Evolutionary conservation across 2,329 filamentous ascomycete genomes (phyloP).

Genomic region (Triangularia setosa): DNA sequence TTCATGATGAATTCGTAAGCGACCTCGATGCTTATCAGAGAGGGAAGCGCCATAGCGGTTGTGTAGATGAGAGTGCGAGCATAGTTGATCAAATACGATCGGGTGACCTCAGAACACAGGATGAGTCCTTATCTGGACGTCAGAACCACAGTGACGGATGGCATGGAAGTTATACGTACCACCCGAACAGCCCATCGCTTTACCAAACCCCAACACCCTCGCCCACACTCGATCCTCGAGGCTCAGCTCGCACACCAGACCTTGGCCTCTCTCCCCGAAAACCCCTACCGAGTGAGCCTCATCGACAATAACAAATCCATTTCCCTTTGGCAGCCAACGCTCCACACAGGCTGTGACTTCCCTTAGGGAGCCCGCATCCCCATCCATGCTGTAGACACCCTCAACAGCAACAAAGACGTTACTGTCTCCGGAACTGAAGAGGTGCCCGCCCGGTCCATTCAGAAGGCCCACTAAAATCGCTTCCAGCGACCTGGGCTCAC

Average conservation of each 20-base stretch:
- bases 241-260: slow-evolving; percentile 54
- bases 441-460: slow-evolving; percentile 31
- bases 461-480: slow-evolving; percentile 31
- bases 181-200: slow-evolving; percentile 64
- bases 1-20: slow-evolving; percentile 31
- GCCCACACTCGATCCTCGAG: slow-evolving; percentile 55
- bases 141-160: no score
- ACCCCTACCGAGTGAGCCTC: slow-evolving; percentile 66
- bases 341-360: slow-evolving; percentile 58
- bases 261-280: slow-evolving; percentile 52
- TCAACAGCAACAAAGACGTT: slow-evolving; percentile 69
- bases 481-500: slow-evolving; percentile 25
- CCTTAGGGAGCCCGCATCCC: slow-evolving; percentile 62
- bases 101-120: slow-evolving; percentile 55
- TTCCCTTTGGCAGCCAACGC: slow-evolving; percentile 49
- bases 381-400: slow-evolving; percentile 79
- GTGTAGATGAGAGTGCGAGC: slow-evolving; percentile 73
- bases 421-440: slow-evolving; percentile 34
- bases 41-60: slow-evolving; percentile 20
- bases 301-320: slow-evolving; percentile 62
- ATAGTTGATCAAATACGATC: slow-evolving; percentile 70
- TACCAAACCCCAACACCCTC: slow-evolving; percentile 63
- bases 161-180: no score
- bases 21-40: slow-evolving; percentile 29
- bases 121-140: no score